Conservation (phyloP, 331 rosid genomes). For the Cydonia oblonga region DNA sequence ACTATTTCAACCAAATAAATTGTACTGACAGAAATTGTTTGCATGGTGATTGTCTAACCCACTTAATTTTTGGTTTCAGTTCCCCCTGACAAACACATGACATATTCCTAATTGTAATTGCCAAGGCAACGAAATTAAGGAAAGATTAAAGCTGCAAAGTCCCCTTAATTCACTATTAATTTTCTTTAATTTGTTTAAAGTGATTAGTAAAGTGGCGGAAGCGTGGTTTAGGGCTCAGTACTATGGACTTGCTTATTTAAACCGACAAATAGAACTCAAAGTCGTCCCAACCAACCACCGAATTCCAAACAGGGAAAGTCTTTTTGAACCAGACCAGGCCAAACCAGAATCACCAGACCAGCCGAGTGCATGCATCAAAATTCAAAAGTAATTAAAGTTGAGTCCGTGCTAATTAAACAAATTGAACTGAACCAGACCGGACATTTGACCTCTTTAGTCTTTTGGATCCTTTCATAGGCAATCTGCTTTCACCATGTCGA, state of each 20-base stretch:
- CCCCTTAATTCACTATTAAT: neutral
- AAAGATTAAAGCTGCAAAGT: neutral
- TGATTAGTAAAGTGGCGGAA: neutral
- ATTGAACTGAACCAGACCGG: neutral
- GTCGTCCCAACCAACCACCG: neutral
- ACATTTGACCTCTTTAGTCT: neutral
- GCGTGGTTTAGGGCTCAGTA: neutral
- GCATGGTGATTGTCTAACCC: neutral
- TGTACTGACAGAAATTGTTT: neutral
- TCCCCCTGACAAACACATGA: no score
- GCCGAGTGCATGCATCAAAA: neutral
- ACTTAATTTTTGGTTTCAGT: no score
- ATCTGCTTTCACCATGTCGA: neutral
- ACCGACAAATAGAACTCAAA: conserved; percentile 13
- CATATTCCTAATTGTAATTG: no score
- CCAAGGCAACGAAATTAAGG: neutral
- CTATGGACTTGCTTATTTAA: no score
- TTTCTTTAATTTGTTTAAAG: no score
- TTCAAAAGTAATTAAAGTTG: neutral
- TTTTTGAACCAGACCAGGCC: neutral
- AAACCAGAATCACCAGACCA: neutral
- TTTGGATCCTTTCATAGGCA: neutral
- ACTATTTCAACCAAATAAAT: neutral
- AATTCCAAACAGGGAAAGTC: neutral
- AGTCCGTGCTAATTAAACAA: neutral